Evolutionary conservation across 179 eudicot species (phyloP), one percentile per base, ranked within the genome.

Genomic region (Gypsophila paniculata): DNA sequence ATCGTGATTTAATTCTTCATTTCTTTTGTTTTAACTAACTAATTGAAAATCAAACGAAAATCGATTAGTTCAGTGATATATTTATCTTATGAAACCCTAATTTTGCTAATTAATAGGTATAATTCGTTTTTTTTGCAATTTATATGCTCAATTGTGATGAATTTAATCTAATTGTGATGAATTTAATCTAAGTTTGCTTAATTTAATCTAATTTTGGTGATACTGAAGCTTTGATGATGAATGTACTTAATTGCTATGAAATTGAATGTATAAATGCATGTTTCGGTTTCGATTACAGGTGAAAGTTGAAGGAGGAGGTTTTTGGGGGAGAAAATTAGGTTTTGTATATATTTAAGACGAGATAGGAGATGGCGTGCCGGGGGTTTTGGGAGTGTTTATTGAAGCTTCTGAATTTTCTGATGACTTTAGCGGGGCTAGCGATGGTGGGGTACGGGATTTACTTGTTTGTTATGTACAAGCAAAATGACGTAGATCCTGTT

Each of bases 361-460:
- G 2, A 5, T 17, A 71, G n/a, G 73, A 80, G 71, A 92, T 92
- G 98, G 91, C 91, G 59, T 95, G 97, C 62, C 85, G 81, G 55
- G 96, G 97, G 39, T 95, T 79, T 75, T 83, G 85, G 85, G 95
- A 93, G 69, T 95, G 96, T 77, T 32, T 95, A 44, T 68, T 95
- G 83, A 95, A 90, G 86, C 82, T 91, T n/a, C 74, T 95, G 49
- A 95, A 95, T 80, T 86, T 95, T 70, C 78, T 95, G 65, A 66
- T 95, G 83, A 87, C 89, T 34, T 79, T 95, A 64, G 82, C 77
- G 23, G 99, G 97, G 67, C 61, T 95, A 77, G 93, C 97, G 0
- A 87, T 90, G 83, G 83, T 95, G 77, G 99, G 95, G 0, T 95
- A 90, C 72, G 99, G 97, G 54, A 80, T 95, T 76, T 95, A 91